Evolutionary conservation across 2,329 filamentous ascomycete genomes (phyloP), one percentile per base, ranked within the genome.

Genomic region (Fusarium clavum): DNA sequence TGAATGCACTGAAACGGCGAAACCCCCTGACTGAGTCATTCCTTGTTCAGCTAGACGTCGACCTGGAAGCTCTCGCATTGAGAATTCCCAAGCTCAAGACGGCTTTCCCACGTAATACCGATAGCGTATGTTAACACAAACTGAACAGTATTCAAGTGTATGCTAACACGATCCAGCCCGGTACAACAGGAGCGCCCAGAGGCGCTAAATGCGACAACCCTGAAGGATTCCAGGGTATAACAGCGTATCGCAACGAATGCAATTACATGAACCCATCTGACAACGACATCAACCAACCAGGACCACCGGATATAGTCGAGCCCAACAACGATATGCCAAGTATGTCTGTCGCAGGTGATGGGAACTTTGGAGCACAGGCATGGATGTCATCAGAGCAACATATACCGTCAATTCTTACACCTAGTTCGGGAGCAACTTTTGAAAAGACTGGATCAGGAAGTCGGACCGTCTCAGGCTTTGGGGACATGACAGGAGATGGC

Each of bases 21-120:
- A 98, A 97, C 71, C 94, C 94, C 0, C 84, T 99, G 52, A 97
- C 95, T 0, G 94, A 98, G 77, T 98, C 95, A 0, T 98, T 98
- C 81, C 83, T 98, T 38, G 93, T 96, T 5, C 96, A 98, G 78
- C 84, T 98, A 8, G 94, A 98, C 72, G 91, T 98, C 18, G 96
- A 99, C 76, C 86, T 98, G 6, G 93, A 97, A 78, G 90, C 89
- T 13, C 84, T 93, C 27, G 89, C 90, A 14, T 80, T 89, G 67
- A 85, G 86, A 71, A 89, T 88, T 69, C 88, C 85, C 11, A 88
- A 86, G 65, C 82, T 90, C 22, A 85, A 83, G 69, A 79, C 83
- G 27, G 84, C 85, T 2, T 88, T 89, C 51, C 82, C 86, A n/a
- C 84, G 86, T 48, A 84, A 82, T 57, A 81, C 76, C 27, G 84